phyloP scores from a whole-genome alignment of 2,329 filamentous ascomycete genomes.

The Orbilia quercus region DNA sequence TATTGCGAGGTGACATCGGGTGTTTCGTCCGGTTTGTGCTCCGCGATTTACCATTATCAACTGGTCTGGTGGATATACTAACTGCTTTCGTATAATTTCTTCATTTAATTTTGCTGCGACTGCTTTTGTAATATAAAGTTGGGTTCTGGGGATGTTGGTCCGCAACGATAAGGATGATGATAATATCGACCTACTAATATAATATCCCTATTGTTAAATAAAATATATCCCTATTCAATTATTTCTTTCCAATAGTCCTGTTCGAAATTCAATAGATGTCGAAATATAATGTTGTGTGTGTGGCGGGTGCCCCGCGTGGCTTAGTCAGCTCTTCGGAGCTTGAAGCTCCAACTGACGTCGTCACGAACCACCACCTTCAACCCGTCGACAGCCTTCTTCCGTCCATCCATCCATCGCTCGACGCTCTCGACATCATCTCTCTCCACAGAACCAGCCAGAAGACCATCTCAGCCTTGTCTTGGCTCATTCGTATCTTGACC shows the following conservation, averaged over 20 bases:
- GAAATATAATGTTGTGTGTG: constrained; percentile 1
- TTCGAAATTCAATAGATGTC: too few relatives aligned
- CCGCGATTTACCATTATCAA: too few relatives aligned
- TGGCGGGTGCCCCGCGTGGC: constrained; percentile 37
- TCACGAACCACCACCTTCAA: constrained; percentile 14
- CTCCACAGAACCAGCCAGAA: constrained; percentile 38
- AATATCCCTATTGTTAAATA: too few relatives aligned
- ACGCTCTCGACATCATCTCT: background rate
- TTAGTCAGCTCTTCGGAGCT: constrained; percentile 29
- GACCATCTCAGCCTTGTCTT: background rate
- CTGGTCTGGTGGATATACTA: too few relatives aligned
- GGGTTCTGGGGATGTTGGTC: background rate
- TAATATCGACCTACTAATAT: too few relatives aligned
- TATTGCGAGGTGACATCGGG: constrained; percentile 22
- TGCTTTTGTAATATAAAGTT: background rate
- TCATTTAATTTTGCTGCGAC: background rate
- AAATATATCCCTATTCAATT: too few relatives aligned
- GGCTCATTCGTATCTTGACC: constrained; percentile 7
- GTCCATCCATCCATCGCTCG: background rate
- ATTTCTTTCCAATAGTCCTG: too few relatives aligned
- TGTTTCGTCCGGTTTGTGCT: background rate
- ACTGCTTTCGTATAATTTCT: too few relatives aligned
- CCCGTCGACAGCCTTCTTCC: background rate
- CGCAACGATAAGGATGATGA: background rate
- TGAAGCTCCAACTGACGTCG: constrained; percentile 49